Conservation (phyloP, 768 basidiomycete genomes). For the Omphalotus guepiniiformis region DNA sequence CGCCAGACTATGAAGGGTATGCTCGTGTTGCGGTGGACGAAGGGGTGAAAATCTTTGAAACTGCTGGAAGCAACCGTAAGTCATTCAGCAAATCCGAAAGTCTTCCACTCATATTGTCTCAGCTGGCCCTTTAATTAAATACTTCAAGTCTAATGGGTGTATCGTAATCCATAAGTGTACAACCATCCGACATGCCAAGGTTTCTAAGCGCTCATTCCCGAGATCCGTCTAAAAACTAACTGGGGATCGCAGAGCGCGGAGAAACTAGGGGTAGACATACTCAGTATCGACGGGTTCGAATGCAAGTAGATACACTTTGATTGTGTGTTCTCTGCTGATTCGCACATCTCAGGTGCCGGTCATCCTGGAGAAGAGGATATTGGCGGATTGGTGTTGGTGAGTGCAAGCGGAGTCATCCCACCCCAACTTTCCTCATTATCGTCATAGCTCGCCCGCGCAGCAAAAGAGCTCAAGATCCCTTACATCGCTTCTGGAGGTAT, state of each 20-base stretch:
- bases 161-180: slow-evolving; percentile 91
- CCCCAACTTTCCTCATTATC: background rate
- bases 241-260: slow-evolving; percentile 44
- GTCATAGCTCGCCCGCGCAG: slow-evolving; percentile 76
- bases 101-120: slow-evolving; percentile 2
- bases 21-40: slow-evolving; percentile 81
- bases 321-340: background rate
- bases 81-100: background rate
- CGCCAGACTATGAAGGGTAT: slow-evolving; percentile 86
- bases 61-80: slow-evolving; percentile 88
- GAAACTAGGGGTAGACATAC: slow-evolving; percentile 75
- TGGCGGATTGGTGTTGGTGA: slow-evolving; percentile 77
- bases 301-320: slow-evolving; percentile 40
- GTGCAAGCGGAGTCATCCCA: slow-evolving; percentile 6
- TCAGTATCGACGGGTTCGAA: slow-evolving; percentile 91
- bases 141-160: slow-evolving; percentile 74
- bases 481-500: slow-evolving; percentile 92
- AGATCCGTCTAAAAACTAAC: background rate
- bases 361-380: slow-evolving; percentile 96
- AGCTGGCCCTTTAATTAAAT: slow-evolving; percentile 78
- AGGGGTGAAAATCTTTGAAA: slow-evolving; percentile 87
- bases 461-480: slow-evolving; percentile 76
- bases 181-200: slow-evolving; percentile 81
- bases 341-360: slow-evolving; percentile 62
- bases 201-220: slow-evolving; percentile 17